phyloP scores from a whole-genome alignment of 2,329 filamentous ascomycete species.

The Xylaria digitata region DNA sequence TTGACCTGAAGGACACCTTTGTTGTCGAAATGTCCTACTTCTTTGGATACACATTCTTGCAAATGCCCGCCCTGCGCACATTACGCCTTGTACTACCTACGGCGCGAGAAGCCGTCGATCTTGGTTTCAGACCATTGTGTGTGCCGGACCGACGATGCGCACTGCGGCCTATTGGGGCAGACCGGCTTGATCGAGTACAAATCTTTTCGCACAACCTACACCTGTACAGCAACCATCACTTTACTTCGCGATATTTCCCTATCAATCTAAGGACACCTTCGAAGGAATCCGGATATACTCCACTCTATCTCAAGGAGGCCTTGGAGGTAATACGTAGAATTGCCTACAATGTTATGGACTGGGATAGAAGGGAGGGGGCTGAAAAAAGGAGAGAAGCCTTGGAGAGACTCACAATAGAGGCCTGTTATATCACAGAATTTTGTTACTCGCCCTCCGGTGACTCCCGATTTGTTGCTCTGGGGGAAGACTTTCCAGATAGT shows the following conservation, averaged over 20 bases:
- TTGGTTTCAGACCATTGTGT: not conserved
- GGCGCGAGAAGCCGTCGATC: not conserved
- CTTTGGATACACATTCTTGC: not conserved
- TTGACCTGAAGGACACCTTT: not conserved
- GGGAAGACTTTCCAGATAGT: slow-evolving; percentile 13
- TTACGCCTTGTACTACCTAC: slow-evolving; percentile 4
- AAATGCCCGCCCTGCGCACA: slow-evolving; percentile 17
- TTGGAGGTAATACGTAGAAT: not conserved
- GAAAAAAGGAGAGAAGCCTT: too few relatives aligned
- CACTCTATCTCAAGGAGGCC: not conserved
- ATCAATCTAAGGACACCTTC: too few relatives aligned
- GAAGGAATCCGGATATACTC: not conserved
- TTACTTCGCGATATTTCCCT: not conserved
- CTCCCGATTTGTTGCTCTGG: slow-evolving; percentile 28
- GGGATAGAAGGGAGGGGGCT: too few relatives aligned
- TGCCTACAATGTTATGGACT: too few relatives aligned
- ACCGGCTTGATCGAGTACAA: slow-evolving; percentile 6
- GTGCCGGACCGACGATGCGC: slow-evolving; percentile 20
- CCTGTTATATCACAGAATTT: slow-evolving; percentile 27
- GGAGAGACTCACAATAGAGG: slow-evolving; percentile 4
- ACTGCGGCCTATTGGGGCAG: not conserved
- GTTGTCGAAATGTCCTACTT: not conserved
- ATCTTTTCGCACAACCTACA: not conserved
- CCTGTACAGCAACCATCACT: not conserved
- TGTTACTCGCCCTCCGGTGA: slow-evolving; percentile 14